Conservation (phyloP, 768 basidiomycete species). For the Leccinum obscurum region DNA sequence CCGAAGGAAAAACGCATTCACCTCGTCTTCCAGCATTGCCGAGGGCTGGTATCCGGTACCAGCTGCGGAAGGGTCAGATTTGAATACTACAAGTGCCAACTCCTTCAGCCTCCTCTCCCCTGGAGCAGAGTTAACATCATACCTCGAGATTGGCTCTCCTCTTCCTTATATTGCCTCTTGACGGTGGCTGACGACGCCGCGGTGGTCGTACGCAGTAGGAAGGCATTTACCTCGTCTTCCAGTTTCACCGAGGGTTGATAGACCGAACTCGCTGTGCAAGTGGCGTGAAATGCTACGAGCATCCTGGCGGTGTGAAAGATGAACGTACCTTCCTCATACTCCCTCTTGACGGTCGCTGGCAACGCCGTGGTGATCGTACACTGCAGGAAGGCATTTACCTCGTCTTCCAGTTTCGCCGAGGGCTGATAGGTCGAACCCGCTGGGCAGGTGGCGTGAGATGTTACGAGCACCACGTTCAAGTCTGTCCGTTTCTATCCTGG, state of each 20-base stretch:
- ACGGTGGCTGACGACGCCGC: not conserved
- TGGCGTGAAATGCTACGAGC: not conserved
- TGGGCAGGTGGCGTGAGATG: not conserved
- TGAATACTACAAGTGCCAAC: not conserved
- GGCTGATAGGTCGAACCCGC: not conserved
- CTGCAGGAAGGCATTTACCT: constrained; percentile 4
- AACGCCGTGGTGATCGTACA: too few species aligned
- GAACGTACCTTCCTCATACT: not conserved
- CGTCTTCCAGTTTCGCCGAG: constrained; percentile 5
- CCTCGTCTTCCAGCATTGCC: not conserved
- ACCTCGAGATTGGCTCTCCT: not conserved
- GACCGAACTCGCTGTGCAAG: not conserved
- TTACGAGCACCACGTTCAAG: not conserved
- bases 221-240: constrained; percentile 2
- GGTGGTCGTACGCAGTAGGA: not conserved
- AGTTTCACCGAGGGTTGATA: constrained; percentile 2
- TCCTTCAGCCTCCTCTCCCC: not conserved
- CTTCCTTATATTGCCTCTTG: not conserved
- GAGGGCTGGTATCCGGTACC: constrained; percentile 1
- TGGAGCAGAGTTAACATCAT: not conserved
- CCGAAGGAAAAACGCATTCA: constrained; percentile 5
- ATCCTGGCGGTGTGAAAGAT: not conserved
- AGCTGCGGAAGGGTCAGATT: not conserved
- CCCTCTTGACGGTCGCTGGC: not conserved
- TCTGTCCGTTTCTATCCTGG: not conserved